Evolutionary conservation across 805 yeast species (phyloP).

Genomic region (Zygotorulaspora florentina): DNA sequence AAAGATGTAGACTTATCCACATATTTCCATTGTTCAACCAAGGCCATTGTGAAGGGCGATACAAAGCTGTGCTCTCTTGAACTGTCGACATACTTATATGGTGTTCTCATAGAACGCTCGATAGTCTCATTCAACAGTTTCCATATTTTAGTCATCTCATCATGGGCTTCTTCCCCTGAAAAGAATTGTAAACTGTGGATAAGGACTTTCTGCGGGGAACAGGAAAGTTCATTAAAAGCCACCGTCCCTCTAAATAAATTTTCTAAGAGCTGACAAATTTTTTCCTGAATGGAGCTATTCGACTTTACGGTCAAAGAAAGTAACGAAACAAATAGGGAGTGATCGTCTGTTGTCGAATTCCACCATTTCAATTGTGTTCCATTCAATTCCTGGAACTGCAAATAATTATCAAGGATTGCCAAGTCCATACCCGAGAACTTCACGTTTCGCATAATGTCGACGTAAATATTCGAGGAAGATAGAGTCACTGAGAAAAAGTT

Average conservation of each 20-base stretch:
- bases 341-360: slow-evolving; percentile 46
- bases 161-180: slow-evolving; percentile 8
- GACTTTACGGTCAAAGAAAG: slow-evolving; percentile 46
- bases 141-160: slow-evolving; percentile 45
- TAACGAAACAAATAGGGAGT: slow-evolving; percentile 65
- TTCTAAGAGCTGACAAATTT: slow-evolving; percentile 47
- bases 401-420: slow-evolving; percentile 52
- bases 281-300: slow-evolving; percentile 33
- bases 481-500: slow-evolving; percentile 31
- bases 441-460: slow-evolving; percentile 34
- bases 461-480: slow-evolving; percentile 35
- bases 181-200: slow-evolving; percentile 43
- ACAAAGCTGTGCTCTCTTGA: slow-evolving; percentile 36
- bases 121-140: slow-evolving; percentile 69
- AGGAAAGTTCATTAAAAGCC: slow-evolving; percentile 48
- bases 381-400: slow-evolving; percentile 56
- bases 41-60: slow-evolving; percentile 55
- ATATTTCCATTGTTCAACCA: slow-evolving; percentile 68
- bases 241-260: slow-evolving; percentile 49
- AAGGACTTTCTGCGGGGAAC: slow-evolving; percentile 54
- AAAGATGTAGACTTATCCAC: slow-evolving; percentile 34
- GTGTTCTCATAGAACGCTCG: slow-evolving; percentile 64
- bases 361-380: slow-evolving; percentile 72
- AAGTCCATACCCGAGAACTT: slow-evolving; percentile 50
- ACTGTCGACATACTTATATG: slow-evolving; percentile 78